Conservation (phyloP, 805 yeast species). For the Wickerhamomyces ciferrii region DNA sequence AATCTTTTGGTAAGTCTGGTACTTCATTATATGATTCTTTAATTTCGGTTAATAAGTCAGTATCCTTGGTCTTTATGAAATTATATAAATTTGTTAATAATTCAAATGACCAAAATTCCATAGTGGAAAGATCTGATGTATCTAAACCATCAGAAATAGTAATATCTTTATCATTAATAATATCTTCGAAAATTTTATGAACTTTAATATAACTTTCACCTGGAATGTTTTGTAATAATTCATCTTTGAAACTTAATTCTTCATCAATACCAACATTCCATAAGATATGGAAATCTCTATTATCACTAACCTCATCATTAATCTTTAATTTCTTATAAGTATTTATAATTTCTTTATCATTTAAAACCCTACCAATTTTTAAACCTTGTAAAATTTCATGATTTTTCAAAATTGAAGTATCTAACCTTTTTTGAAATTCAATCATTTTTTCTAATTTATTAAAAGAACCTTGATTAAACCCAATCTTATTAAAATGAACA, state of each 20-base stretch:
- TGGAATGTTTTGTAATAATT: slow-evolving; percentile 10
- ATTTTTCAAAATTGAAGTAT: slow-evolving; percentile 34
- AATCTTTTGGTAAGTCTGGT: slow-evolving; percentile 10
- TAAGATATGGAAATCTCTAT: slow-evolving; percentile 51
- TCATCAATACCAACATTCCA: slow-evolving; percentile 45
- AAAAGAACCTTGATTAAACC: slow-evolving; percentile 55
- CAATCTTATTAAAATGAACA: slow-evolving; percentile 39
- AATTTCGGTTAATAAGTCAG: neutral
- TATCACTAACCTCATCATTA: slow-evolving; percentile 33
- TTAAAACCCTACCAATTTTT: slow-evolving; percentile 21
- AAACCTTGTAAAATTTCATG: slow-evolving; percentile 22
- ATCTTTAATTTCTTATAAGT: slow-evolving; percentile 25
- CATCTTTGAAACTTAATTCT: slow-evolving; percentile 6
- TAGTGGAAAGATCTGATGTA: slow-evolving; percentile 5
- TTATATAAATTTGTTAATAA: slow-evolving; percentile 3
- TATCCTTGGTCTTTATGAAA: slow-evolving; percentile 4
- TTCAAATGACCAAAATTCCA: slow-evolving; percentile 19
- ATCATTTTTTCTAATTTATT: slow-evolving; percentile 66
- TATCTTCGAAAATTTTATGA: slow-evolving; percentile 8
- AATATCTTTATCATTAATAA: slow-evolving; percentile 7
- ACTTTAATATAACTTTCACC: slow-evolving; percentile 8
- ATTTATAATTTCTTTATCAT: slow-evolving; percentile 21
- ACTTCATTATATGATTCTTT: slow-evolving; percentile 1
- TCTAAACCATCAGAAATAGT: slow-evolving; percentile 4
- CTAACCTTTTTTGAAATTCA: slow-evolving; percentile 49